Conservation (phyloP, 1,139 yeast species). For the Yamadazyma triangularis region DNA sequence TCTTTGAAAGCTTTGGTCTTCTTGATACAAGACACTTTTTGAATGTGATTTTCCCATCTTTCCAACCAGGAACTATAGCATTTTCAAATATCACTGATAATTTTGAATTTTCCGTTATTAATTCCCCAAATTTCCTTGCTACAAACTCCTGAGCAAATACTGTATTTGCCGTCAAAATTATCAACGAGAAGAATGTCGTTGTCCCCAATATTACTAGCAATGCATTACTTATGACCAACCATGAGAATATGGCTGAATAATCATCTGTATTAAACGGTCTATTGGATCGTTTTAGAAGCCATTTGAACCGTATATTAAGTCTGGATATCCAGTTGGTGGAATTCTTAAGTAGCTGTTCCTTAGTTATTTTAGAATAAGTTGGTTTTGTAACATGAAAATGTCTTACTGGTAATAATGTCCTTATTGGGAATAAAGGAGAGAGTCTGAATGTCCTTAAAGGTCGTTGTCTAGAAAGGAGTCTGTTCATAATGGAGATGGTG, state of each 20-base stretch:
- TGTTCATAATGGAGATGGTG: not conserved
- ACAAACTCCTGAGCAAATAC: slow-evolving; percentile 88
- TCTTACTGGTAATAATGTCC: not conserved
- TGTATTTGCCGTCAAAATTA: slow-evolving; percentile 76
- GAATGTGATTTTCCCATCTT: slow-evolving; percentile 79
- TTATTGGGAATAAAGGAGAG: not conserved
- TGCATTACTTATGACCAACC: slow-evolving; percentile 86
- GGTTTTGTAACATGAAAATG: not conserved
- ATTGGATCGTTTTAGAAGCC: slow-evolving; percentile 56
- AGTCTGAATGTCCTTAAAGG: not conserved
- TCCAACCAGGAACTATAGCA: slow-evolving; percentile 95
- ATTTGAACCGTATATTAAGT: slow-evolving; percentile 55
- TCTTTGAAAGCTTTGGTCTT: slow-evolving; percentile 58
- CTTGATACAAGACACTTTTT: slow-evolving; percentile 82
- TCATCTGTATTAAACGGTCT: slow-evolving; percentile 85
- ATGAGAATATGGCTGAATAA: slow-evolving; percentile 80
- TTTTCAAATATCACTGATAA: slow-evolving; percentile 84
- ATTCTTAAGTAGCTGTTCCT: slow-evolving; percentile 49
- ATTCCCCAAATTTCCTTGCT: slow-evolving; percentile 75
- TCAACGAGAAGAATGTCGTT: slow-evolving; percentile 79
- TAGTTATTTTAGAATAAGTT: slow-evolving; percentile 15
- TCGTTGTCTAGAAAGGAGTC: not conserved
- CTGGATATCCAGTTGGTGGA: slow-evolving; percentile 50
- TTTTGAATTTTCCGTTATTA: slow-evolving; percentile 82
- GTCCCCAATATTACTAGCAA: slow-evolving; percentile 77